Percentiles rank a stretch among this genome's conserved stretches.
Conservation (phyloP, 768 basidiomycete species). For the Lactifluus piperatus region DNA sequence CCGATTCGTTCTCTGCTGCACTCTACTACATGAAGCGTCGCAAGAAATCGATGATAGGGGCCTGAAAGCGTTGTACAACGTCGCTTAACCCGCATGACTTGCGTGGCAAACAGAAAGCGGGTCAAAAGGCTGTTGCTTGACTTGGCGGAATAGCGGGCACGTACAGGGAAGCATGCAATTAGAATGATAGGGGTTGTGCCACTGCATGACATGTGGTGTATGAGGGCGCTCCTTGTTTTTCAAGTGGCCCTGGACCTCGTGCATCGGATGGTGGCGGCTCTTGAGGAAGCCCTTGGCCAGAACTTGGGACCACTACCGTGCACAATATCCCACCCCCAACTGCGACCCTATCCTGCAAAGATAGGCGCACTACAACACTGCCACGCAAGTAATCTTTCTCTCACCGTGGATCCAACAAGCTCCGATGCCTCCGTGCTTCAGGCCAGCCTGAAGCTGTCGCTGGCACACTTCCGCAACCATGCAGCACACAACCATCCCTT, state of each 20-base stretch:
- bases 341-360: slow-evolving; percentile 11
- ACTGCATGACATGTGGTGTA: slow-evolving; percentile 2
- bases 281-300: not conserved
- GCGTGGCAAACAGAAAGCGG: slow-evolving; percentile 5
- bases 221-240: slow-evolving; percentile 5
- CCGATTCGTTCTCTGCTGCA: slow-evolving; percentile 6
- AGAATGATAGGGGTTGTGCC: not conserved
- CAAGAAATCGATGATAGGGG: slow-evolving; percentile 10
- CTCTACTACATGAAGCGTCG: not conserved
- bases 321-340: slow-evolving; percentile 15
- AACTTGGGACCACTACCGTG: not conserved
- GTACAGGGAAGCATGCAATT: slow-evolving; percentile 12
- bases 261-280: slow-evolving; percentile 7
- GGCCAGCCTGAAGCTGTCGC: slow-evolving; percentile 7
- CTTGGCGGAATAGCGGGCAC: slow-evolving; percentile 2
- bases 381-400: slow-evolving; percentile 6
- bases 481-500: not conserved
- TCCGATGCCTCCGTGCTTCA: not conserved
- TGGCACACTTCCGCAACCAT: slow-evolving; percentile 5
- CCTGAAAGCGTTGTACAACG: slow-evolving; percentile 15
- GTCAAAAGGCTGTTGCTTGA: slow-evolving; percentile 1
- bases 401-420: not conserved
- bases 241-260: slow-evolving; percentile 1
- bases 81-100: slow-evolving; percentile 17
- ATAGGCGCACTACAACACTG: slow-evolving; percentile 12